A percentile compares a stretch with the other conserved stretches of the same genome.
phyloP scores from a whole-genome alignment of 2,329 filamentous ascomycete genomes.

The Lecanoromycetidae sp. region DNA sequence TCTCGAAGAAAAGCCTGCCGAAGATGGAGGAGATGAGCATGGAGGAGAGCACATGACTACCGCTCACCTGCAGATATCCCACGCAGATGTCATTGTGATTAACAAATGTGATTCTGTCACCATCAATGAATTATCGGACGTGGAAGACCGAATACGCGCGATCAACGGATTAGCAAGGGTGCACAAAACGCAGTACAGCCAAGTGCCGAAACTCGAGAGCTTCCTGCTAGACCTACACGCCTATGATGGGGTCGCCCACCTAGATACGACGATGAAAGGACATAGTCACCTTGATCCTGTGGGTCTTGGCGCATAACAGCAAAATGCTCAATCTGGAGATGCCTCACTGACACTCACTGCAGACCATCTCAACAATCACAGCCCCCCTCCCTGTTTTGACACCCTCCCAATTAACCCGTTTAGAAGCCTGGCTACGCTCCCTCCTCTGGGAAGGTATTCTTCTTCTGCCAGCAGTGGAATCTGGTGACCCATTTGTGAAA shows the following conservation, averaged over 20 bases:
- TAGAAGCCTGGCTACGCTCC: slow-evolving; percentile 73
- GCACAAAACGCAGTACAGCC: slow-evolving; percentile 66
- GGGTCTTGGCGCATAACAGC: too few relatives aligned
- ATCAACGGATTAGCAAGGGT: slow-evolving; percentile 87
- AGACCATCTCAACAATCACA: slow-evolving; percentile 76
- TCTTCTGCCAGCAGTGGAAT: too few relatives aligned
- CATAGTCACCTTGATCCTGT: slow-evolving; percentile 87
- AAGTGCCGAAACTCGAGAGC: slow-evolving; percentile 71
- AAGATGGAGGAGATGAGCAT: slow-evolving; percentile 41
- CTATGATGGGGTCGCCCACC: slow-evolving; percentile 67
- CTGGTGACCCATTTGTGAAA: too few relatives aligned
- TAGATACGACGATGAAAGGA: slow-evolving; percentile 58
- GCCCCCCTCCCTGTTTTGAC: slow-evolving; percentile 53
- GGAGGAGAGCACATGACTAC: slow-evolving; percentile 64
- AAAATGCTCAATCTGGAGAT: background rate
- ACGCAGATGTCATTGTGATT: slow-evolving; percentile 87
- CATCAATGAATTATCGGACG: slow-evolving; percentile 52
- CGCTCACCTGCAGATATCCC: slow-evolving; percentile 90
- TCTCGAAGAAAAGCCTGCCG: slow-evolving; percentile 53
- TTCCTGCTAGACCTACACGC: slow-evolving; percentile 82
- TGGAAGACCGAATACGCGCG: slow-evolving; percentile 59
- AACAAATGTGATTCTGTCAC: slow-evolving; percentile 87
- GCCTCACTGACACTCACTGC: background rate
- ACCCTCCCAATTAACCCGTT: slow-evolving; percentile 43
- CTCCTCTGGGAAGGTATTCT: slow-evolving; percentile 70